Conservation (phyloP, 2,329 filamentous ascomycete genomes). For the Dryadomyces quercus-mongolicae region DNA sequence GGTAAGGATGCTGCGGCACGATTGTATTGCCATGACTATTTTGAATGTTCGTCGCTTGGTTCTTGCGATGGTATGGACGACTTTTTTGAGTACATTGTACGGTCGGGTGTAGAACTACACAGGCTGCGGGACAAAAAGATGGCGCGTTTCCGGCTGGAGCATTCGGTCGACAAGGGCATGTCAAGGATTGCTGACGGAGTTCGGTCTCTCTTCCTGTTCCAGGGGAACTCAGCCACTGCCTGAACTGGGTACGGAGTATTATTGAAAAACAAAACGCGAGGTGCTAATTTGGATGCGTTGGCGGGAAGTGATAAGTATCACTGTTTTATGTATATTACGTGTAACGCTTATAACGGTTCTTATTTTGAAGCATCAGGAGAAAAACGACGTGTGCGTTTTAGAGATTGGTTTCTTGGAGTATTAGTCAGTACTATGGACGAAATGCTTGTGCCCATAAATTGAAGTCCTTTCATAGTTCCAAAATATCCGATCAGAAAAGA, state of each 20-base stretch:
- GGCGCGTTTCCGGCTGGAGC: constrained; percentile 9
- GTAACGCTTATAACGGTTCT: neutral
- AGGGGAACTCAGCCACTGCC: neutral
- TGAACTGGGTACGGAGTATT: neutral
- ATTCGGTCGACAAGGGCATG: constrained; percentile 12
- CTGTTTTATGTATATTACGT: neutral
- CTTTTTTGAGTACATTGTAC: constrained; percentile 10
- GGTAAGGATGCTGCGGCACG: constrained; percentile 3
- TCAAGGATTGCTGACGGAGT: constrained; percentile 9
- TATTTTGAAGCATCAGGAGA: neutral
- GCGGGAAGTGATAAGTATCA: no score
- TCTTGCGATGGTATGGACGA: constrained; percentile 11
- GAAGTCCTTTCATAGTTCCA: no score
- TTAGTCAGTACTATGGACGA: no score
- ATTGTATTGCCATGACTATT: constrained; percentile 10
- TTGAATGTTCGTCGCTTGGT: constrained; percentile 13
- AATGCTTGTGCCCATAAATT: no score
- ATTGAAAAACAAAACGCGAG: neutral
- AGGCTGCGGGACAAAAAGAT: constrained; percentile 8
- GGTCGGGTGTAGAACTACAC: constrained; percentile 9
- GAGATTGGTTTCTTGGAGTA: no score
- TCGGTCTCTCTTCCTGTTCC: constrained; percentile 8
- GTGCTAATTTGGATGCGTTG: no score
- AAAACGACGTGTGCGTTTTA: neutral
- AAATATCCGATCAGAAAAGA: no score